A percentile compares a stretch with the other conserved stretches of the same genome.
These are phyloP conservation scores for Lentinus brumalis DNA, from an alignment of 768 basidiomycete genomes.

Conservation along the genomic window DNA sequence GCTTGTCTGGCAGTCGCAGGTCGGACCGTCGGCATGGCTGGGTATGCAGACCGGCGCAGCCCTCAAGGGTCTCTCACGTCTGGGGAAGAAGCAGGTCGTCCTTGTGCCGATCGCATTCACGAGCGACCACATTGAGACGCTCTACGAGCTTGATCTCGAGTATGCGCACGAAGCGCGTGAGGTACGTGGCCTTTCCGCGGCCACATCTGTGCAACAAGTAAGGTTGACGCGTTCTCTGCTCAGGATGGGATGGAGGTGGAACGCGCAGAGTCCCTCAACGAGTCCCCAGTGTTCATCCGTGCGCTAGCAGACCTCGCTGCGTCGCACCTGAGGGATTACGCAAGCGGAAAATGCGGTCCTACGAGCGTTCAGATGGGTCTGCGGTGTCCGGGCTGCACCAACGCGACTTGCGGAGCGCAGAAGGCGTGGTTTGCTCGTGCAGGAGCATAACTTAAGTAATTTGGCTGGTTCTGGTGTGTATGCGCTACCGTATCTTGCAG, in stretches of 20 bases:
- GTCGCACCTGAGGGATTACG: constrained; percentile 71
- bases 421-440: constrained; percentile 90
- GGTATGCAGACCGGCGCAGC: constrained; percentile 94
- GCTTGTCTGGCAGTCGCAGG: constrained; percentile 97
- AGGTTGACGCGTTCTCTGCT: not conserved
- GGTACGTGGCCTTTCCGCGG: constrained; percentile 46
- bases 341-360: constrained; percentile 55
- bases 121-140: constrained; percentile 97
- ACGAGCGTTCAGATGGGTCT: constrained; percentile 80
- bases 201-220: not conserved
- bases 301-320: constrained; percentile 91
- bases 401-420: constrained; percentile 81
- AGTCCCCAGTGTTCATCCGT: constrained; percentile 92
- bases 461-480: no score
- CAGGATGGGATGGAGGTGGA: constrained; percentile 91
- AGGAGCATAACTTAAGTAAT: constrained; percentile 37
- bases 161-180: constrained; percentile 89
- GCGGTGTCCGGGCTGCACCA: constrained; percentile 93
- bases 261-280: constrained; percentile 90
- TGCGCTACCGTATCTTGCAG: no score
- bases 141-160: constrained; percentile 95
- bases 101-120: constrained; percentile 98
- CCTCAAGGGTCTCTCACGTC: constrained; percentile 79
- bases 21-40: constrained; percentile 98
- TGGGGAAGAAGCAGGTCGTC: constrained; percentile 76